Base-by-base conservation (phyloP, 495 filamentous ascomycete genomes). In the Chlorociboria aeruginascens region DNA sequence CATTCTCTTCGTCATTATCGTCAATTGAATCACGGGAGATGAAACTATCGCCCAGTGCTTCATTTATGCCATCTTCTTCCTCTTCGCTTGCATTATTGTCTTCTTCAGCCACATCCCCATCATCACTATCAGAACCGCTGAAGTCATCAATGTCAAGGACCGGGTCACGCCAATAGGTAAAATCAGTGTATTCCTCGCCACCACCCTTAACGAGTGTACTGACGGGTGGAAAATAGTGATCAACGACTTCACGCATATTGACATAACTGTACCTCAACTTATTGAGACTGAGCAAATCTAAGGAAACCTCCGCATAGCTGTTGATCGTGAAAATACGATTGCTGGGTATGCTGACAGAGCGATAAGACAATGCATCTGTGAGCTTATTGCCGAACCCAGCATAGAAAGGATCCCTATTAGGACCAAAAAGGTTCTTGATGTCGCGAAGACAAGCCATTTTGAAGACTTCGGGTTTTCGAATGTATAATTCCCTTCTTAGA, bases 261-360 rank as follows among this genome's bases (percentile, higher is more conserved):
- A 94, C 86, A 62, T 99, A 99, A 61, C 85, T 95, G 54, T 89
- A 92, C 69, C 88, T 95, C 58, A 97, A 85, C 57, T 89, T 93
- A 63, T 92, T 97, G 34, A 98, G 72, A 52, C 81, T 87, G 12
- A 96, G 72, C 41, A 98, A 63, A 58, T 97, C 90, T 40, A 97
- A 65, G n/a, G 82, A 87, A 14, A 99, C 89, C 55, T 99, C 93
- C 1, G 92, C 89, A 61, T 96, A 93, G 40, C 85, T 90, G 66
- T 99, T 99, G 73, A 99, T 99, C 7, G 92, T 99, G 61, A 99
- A 99, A 48, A 99, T 99, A 17, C 93, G 74, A 17, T 82, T 87
- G 8, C 83, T 82, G 7, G 92, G 89, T 31, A 99, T 95, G 57
- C 92, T 94, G 42, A 99, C 92, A 6, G 84, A 87, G 40, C 92